Base-by-base conservation (phyloP, 2,329 filamentous ascomycete species). In the Pseudocercospora musae region DNA sequence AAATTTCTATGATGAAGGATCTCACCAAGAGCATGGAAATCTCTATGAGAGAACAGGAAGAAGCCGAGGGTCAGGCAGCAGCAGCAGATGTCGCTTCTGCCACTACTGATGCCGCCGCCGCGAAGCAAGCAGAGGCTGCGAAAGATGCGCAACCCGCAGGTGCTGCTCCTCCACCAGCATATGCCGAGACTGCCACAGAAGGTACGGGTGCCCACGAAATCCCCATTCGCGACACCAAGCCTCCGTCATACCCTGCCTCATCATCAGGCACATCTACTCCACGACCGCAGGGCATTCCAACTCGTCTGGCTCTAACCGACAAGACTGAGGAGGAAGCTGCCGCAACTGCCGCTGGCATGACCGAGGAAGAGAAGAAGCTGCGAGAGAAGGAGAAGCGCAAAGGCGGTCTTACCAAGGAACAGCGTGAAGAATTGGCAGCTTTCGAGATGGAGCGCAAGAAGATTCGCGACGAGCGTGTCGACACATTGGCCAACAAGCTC, bases 1-100 rank as follows among this genome's bases (percentile, higher is more conserved):
- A 99, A 83, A 96, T 99, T 70, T 95, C 91, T 56, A 86, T 99
- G 62, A 97, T 99, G 91, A 98, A 97, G 81, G 95, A 99, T 74
- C 84, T 99, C 59, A 98, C 94, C 18, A 92, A 92, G 73, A 96
- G 93, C 49, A 98, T 99, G 94, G 95, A 99, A 73, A 98, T 99
- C 69, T 93, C 92, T 20, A 94, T 92, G 87, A 84, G 90, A 60
- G 87, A 88, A 64, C 86, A 87, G 76, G 91, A 92, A 71, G 89
- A 90, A 69, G 79, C 80, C 2, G 81, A 76, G 2, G 79, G 82
- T 27, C 80, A 83, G 40, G 84, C 83, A 4, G 82, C 84, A 15
- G 80, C 64, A 23, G 62, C 66, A 15, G 58, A 57, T 11, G 64
- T 66, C 4, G 64, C 65, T 27, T 46, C 82, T 29, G 81, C 83